A percentile compares a stretch with the other conserved stretches of the same genome.
Conservation (phyloP, 1,139 yeast species). For the Zygotorulaspora mrakii region DNA sequence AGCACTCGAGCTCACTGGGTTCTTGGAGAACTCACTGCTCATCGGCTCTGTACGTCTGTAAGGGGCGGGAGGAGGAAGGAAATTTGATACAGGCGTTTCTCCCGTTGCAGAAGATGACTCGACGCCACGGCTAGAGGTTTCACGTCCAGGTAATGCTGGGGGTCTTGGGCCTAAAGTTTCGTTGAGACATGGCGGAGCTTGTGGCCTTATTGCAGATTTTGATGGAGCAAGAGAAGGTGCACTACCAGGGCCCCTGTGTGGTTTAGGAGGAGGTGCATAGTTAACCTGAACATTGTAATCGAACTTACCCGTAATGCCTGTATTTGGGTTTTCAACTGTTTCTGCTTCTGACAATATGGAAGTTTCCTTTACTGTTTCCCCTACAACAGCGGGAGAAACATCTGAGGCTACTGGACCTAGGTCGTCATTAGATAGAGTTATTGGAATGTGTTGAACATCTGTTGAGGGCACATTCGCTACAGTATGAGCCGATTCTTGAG, state of each 20-base stretch:
- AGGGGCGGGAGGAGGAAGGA: conserved; percentile 32
- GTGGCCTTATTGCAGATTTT: too few relatives aligned
- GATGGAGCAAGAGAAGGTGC: too few relatives aligned
- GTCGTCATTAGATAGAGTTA: not conserved
- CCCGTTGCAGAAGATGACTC: not conserved
- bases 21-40: not conserved
- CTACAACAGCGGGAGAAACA: not conserved
- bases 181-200: not conserved
- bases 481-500: not conserved
- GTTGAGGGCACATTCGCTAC: not conserved
- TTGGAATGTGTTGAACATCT: not conserved
- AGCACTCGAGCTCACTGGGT: not conserved
- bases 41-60: conserved; percentile 17
- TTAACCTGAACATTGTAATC: conserved; percentile 30
- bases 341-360: not conserved
- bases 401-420: not conserved
- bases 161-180: conserved; percentile 7
- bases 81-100: conserved; percentile 1
- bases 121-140: not conserved
- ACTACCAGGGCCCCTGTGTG: conserved; percentile 17
- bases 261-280: conserved; percentile 39
- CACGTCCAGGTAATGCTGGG: conserved; percentile 14
- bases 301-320: conserved; percentile 26
- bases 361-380: not conserved
- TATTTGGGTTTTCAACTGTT: conserved; percentile 3